Evolutionary conservation across 352 stramenopile species (phyloP).

Genomic region (Pythium dissimile): DNA sequence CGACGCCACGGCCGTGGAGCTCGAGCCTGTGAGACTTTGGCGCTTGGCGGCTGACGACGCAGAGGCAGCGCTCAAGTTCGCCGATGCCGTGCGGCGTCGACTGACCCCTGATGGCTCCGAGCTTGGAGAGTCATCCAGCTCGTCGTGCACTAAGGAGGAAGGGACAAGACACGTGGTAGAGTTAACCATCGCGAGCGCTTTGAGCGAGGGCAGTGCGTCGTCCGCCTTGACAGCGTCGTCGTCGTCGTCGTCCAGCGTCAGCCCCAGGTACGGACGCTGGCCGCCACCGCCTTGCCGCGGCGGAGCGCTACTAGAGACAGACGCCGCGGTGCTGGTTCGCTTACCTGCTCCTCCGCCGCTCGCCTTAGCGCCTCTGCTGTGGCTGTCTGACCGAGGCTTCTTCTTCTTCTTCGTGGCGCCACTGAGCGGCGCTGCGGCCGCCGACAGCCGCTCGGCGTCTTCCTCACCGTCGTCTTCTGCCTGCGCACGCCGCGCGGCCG

Average conservation of each 20-base stretch:
- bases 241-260: slow-evolving; percentile 15
- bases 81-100: not conserved
- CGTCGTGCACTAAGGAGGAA: slow-evolving; percentile 30
- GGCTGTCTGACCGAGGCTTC: slow-evolving; percentile 12
- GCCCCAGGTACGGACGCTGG: slow-evolving; percentile 13
- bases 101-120: not conserved
- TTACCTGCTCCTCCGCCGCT: slow-evolving; percentile 17
- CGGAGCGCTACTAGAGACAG: slow-evolving; percentile 11
- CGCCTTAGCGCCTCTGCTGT: slow-evolving; percentile 19
- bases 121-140: slow-evolving; percentile 20
- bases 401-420: slow-evolving; percentile 15
- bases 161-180: slow-evolving; percentile 59
- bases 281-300: slow-evolving; percentile 6
- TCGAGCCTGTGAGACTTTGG: not conserved
- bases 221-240: not conserved
- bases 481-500: not conserved
- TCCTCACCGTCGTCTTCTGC: slow-evolving; percentile 9
- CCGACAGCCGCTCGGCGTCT: slow-evolving; percentile 14
- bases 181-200: slow-evolving; percentile 33
- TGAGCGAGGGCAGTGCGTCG: not conserved
- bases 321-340: slow-evolving; percentile 15
- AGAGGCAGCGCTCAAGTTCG: not conserved
- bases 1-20: not conserved
- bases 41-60: not conserved
- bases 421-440: slow-evolving; percentile 5